Evolutionary conservation across 2,329 filamentous ascomycete species (phyloP), one percentile per base, ranked within the genome.

Genomic region (Cercospora beticola): DNA sequence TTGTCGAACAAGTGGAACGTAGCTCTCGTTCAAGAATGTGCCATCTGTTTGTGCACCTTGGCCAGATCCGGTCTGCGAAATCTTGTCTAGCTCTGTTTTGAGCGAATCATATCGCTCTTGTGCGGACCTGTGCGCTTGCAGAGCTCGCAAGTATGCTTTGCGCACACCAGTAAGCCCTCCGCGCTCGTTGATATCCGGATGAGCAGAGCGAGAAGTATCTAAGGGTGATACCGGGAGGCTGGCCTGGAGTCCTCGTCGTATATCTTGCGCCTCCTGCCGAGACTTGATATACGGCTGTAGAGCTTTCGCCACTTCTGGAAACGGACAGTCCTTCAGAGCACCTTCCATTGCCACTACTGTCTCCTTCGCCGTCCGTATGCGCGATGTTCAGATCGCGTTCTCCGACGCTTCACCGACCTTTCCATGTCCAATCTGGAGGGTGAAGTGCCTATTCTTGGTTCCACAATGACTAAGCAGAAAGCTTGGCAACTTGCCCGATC

Each of bases 281-380:
- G 75, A 69, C 46, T 73, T 75, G 70, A 78, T 78, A 67, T 72
- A 79, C 10, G 77, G 76, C 16, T 65, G 54, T 6, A 79, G 69
- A 12, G 74, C 68, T 62, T 74, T 69, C n/a, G 71, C 73, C 36
- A 78, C 75, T 26, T 71, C 70, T 30, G 76, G 75, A n/a, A 78
- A 68, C 1, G 74, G 75, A 60, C 74, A 76, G 16, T 65, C 52
- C 12, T 64, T 28, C 21, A 23, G 36, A 9, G 65, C 26, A 33
- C 31, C 16, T n/a, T 33, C 52, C 62, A 65, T 65, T 12, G 16
- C 33, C 7, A 31, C 62, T 57, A 3, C 16, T 5, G 5, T 18
- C 8, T 36, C 9, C 49, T 56, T 12, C 16, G 16, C 18, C 8
- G 40, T 36, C 28, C 28, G 28, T 33, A 36, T 59, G 28, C 18